phyloP scores from a whole-genome alignment of 345 rosid genomes.

The Geranium brycei region DNA sequence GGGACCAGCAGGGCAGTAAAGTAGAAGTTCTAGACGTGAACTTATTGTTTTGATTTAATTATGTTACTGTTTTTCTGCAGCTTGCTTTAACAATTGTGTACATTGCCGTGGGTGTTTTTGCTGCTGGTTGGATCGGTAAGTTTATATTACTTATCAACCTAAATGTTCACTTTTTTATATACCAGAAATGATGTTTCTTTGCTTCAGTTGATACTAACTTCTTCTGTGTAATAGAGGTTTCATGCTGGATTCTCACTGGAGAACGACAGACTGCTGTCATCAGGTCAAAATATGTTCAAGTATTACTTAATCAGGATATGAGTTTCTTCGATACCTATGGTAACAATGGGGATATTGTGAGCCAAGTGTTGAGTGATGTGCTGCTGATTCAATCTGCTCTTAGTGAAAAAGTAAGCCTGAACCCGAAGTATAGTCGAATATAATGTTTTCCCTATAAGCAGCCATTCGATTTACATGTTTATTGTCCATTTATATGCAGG shows the following conservation, averaged over 20 bases:
- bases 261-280: constrained; percentile 99
- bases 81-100: constrained; percentile 65
- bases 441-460: constrained; percentile 1
- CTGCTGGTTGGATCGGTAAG: constrained; percentile 97
- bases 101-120: constrained; percentile 80
- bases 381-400: constrained; percentile 97
- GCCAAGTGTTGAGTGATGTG: constrained; percentile 97
- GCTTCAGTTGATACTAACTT: constrained; percentile 19
- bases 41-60: no score
- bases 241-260: constrained; percentile 99
- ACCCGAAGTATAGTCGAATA: no score
- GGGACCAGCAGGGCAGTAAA: no score
- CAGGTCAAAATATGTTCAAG: constrained; percentile 89
- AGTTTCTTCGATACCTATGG: constrained; percentile 98
- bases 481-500: constrained; percentile 35
- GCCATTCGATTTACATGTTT: background rate
- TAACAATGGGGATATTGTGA: constrained; percentile 95
- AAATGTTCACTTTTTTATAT: no score
- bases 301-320: constrained; percentile 93
- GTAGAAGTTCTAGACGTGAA: no score
- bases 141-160: background rate
- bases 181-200: constrained; percentile 9
- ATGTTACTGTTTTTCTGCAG: constrained; percentile 35
- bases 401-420: constrained; percentile 68
- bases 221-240: constrained; percentile 68